Evolutionary conservation across 2,329 filamentous ascomycete species (phyloP).

Genomic region (Penicillium sp.): DNA sequence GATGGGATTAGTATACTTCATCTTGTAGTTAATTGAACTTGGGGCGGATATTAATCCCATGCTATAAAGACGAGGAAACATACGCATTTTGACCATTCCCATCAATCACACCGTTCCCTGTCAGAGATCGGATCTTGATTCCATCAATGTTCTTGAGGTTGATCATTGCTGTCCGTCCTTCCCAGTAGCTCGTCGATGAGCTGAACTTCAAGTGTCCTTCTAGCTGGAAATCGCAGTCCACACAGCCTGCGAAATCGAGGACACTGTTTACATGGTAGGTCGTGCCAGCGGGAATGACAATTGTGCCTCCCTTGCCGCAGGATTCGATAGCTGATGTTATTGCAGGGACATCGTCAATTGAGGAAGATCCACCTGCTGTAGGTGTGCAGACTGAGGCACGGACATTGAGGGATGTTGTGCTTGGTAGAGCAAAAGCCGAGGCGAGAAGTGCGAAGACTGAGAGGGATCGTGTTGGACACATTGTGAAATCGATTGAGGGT

Average conservation of each 20-base stretch:
- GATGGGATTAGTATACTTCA: not conserved
- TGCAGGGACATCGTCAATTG: slow-evolving; percentile 44
- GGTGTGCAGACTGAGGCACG: slow-evolving; percentile 35
- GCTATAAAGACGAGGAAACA: not conserved
- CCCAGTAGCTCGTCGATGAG: slow-evolving; percentile 43
- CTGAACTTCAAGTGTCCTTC: slow-evolving; percentile 45
- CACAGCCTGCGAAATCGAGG: slow-evolving; percentile 43
- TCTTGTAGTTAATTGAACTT: not conserved
- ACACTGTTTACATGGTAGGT: slow-evolving; percentile 47
- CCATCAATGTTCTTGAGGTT: slow-evolving; percentile 38
- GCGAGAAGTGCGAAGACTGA: slow-evolving; percentile 6
- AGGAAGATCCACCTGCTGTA: slow-evolving; percentile 28
- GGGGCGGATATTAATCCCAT: too few species aligned
- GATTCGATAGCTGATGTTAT: slow-evolving; percentile 42
- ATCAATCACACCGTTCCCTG: slow-evolving; percentile 45
- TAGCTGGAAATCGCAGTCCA: slow-evolving; percentile 46
- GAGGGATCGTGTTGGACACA: slow-evolving; percentile 4
- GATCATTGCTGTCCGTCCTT: slow-evolving; percentile 42
- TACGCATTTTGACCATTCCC: slow-evolving; percentile 47
- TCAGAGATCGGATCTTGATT: slow-evolving; percentile 41
- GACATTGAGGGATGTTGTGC: slow-evolving; percentile 2
- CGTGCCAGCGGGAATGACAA: slow-evolving; percentile 42
- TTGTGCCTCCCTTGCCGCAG: slow-evolving; percentile 46
- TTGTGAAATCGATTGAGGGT: not conserved
- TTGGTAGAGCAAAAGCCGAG: slow-evolving; percentile 5